Percentiles rank a stretch among this genome's conserved stretches.
Conservation (phyloP, 352 stramenopile genomes). For the Phytophthora sp. region DNA sequence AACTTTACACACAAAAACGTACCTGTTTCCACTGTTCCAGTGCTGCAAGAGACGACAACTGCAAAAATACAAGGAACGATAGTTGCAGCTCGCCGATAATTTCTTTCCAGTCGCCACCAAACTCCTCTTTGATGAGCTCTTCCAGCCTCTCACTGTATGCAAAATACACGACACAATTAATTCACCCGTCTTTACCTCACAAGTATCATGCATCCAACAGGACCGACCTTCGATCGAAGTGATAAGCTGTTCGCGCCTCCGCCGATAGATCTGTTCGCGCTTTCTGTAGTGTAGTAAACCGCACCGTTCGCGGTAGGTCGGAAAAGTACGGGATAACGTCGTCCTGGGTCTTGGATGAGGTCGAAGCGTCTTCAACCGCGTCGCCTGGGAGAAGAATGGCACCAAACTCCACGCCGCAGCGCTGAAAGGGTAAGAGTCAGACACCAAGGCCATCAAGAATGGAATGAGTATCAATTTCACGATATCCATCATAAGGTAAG, state of each 20-base stretch:
- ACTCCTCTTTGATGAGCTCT: conserved; percentile 48
- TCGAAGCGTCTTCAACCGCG: conserved; percentile 49
- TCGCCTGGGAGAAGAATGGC: conserved; percentile 73
- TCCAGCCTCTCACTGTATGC: conserved; percentile 51
- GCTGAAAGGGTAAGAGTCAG: conserved; percentile 42
- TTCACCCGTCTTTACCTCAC: background rate
- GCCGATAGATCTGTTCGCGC: conserved; percentile 44
- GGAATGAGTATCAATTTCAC: background rate
- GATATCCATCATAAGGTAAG: background rate
- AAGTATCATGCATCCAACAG: too few relatives aligned
- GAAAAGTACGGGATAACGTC: conserved; percentile 72
- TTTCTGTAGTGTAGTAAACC: conserved; percentile 67
- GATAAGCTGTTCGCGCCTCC: conserved; percentile 69
- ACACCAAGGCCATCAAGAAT: background rate
- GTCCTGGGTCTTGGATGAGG: conserved; percentile 20
- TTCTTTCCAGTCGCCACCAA: conserved; percentile 64
- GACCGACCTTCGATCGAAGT: conserved; percentile 78
- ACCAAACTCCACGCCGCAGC: conserved; percentile 68
- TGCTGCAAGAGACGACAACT: conserved; percentile 92
- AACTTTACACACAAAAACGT: background rate
- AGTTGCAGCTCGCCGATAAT: conserved; percentile 94
- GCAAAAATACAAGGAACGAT: conserved; percentile 93
- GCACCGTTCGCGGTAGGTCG: conserved; percentile 74
- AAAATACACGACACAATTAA: conserved; percentile 5
- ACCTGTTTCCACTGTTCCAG: conserved; percentile 95